Percentiles rank a stretch among this genome's conserved stretches.
Evolutionary conservation across 441 rosid genomes (phyloP).

Genomic region (Codiaeum variegatum): DNA sequence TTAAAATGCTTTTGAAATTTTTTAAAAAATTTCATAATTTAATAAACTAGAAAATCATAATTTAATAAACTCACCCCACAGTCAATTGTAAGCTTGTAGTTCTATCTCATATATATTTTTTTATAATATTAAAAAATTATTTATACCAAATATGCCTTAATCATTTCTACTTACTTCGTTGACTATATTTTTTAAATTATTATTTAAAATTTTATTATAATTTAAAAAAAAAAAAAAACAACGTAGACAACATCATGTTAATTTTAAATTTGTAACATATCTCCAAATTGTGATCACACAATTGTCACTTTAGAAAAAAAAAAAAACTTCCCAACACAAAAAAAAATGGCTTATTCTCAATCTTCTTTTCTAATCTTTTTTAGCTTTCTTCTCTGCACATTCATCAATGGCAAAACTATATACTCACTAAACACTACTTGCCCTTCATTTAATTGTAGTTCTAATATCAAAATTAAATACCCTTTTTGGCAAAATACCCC

Average conservation of each 20-base stretch:
- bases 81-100: no score
- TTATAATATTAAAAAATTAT: no score
- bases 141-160: no score
- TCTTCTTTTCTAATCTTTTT: constrained; percentile 1
- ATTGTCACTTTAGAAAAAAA: not conserved
- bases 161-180: constrained; percentile 25
- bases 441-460: constrained; percentile 28
- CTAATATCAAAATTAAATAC: constrained; percentile 22
- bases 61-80: no score
- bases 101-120: no score
- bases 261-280: not conserved
- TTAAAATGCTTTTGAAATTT: no score
- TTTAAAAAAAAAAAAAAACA: not conserved
- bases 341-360: constrained; percentile 9
- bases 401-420: constrained; percentile 9
- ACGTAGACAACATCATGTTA: not conserved
- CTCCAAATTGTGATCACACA: no score
- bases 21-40: no score
- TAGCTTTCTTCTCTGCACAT: not conserved
- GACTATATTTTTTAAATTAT: constrained; percentile 9
- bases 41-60: no score
- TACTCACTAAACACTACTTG: constrained; percentile 8
- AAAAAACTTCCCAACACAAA: not conserved
- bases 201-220: not conserved
- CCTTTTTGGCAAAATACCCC: constrained; percentile 30